Evolutionary conservation across 2,329 filamentous ascomycete genomes (phyloP).

Genomic region (Cytospora piceicola): DNA sequence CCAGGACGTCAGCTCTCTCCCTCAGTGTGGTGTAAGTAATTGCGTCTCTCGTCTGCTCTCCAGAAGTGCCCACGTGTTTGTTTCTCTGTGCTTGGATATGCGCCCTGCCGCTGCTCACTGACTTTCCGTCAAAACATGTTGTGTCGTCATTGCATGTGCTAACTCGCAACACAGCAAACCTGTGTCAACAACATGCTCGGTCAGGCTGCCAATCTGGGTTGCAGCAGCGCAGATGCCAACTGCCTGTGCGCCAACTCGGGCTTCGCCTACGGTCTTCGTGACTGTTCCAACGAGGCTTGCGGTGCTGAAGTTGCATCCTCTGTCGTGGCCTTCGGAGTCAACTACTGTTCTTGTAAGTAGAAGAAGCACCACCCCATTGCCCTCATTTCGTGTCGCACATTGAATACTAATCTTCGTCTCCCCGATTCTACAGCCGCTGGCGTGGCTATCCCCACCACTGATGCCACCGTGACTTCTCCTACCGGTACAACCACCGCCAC

Average conservation of each 20-base stretch:
- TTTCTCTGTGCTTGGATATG: conserved; percentile 5
- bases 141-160: neutral
- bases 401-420: conserved; percentile 31
- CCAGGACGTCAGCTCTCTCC: conserved; percentile 48
- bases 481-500: conserved; percentile 34
- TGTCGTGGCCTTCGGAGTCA: conserved; percentile 46
- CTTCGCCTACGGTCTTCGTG: conserved; percentile 55
- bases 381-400: neutral
- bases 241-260: conserved; percentile 54
- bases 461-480: conserved; percentile 29
- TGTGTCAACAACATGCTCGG: conserved; percentile 58
- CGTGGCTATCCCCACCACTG: conserved; percentile 41
- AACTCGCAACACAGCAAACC: conserved; percentile 42
- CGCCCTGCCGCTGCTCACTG: conserved; percentile 20
- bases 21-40: conserved; percentile 57
- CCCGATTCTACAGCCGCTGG: conserved; percentile 37
- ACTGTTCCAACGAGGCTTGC: conserved; percentile 54
- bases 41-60: neutral
- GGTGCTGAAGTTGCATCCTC: conserved; percentile 39
- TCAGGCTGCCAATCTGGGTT: conserved; percentile 51
- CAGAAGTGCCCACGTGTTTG: neutral
- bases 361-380: neutral
- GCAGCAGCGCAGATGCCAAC: conserved; percentile 39
- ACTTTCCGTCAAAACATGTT: conserved; percentile 21
- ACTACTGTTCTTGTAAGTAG: conserved; percentile 45